These are phyloP conservation scores for Chlorella sp. DNA, from an alignment of 139 green algal genomes.

Conservation along the genomic window DNA sequence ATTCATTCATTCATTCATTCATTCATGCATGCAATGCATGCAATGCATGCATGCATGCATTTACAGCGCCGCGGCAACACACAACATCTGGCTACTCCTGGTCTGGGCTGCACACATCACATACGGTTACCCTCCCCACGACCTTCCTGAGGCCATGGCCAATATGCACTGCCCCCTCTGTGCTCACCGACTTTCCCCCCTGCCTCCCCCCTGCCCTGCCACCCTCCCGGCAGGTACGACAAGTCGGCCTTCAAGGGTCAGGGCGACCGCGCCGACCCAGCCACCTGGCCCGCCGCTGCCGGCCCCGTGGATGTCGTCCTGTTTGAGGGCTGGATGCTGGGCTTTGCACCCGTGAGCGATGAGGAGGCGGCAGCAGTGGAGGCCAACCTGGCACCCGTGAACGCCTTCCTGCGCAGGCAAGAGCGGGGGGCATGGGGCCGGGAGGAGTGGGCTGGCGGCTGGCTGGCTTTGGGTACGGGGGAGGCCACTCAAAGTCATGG, in stretches of 20 bases:
- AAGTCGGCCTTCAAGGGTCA: slow-evolving; percentile 85
- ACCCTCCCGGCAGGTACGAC: slow-evolving; percentile 81
- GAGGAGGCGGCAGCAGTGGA: slow-evolving; percentile 57
- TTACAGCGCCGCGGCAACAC: no score
- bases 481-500: background rate
- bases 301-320: slow-evolving; percentile 90
- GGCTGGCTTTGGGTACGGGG: no score
- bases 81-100: no score
- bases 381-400: slow-evolving; percentile 73
- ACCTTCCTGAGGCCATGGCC: no score
- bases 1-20: no score
- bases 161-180: background rate
- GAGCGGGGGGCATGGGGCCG: no score
- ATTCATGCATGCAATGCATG: no score
- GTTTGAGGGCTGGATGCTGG: slow-evolving; percentile 99
- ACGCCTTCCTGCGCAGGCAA: slow-evolving; percentile 62
- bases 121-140: no score
- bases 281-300: slow-evolving; percentile 70
- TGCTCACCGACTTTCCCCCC: background rate
- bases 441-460: no score
- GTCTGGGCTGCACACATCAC: no score
- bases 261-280: slow-evolving; percentile 80
- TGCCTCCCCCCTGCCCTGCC: background rate
- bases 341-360: slow-evolving; percentile 72
- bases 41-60: no score